Base-by-base conservation (phyloP, 164 flowering plant species). In the Vitis amurensis region DNA sequence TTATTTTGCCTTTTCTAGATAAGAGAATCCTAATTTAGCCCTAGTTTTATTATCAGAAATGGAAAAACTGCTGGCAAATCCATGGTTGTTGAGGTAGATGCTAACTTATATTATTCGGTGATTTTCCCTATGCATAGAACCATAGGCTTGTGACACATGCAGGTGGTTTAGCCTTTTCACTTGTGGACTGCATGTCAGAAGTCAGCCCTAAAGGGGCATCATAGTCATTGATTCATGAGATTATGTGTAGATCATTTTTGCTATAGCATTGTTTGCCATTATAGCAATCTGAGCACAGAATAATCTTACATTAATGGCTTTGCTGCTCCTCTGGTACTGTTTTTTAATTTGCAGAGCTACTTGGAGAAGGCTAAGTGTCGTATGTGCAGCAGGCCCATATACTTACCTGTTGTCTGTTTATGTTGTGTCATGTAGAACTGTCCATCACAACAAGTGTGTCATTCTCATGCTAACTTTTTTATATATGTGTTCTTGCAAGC, bases 151-250 rank as follows among this genome's bases (percentile, higher is more conserved):
- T 57, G 23, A 12, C 58, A 27, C 30, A 65, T 64, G 49, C 56
- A 56, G 16, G 27, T 64, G 48, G 47, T 13, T 31, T 31, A 50
- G 60, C n/a, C 30, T 7, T 29, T 67, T 55, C 64, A 9, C 56
- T 55, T 57, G 44, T 44, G 53, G 73, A 64, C 53, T 9, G 63
- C 50, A 57, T 14, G 23, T 71, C 19, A 63, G 16, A 63, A 63
- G 63, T 48, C 63, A 49, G 14, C 31, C 14, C 66, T 53, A 27
- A 62, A 55, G 68, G 63, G 13, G 48, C 47, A 15, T 62, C 56
- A 50, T 27, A 59, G 44, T 47, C 59, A 50, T 59, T 29, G 58
- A 56, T 49, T 50, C 23, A 30, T 29, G 48, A 12, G 37, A 64
- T 64, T 64, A 64, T 64, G 2, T 15, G 37, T 55, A 48, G 16